Evolutionary conservation across 306 rosid species (phyloP), one percentile per base, ranked within the genome.

Genomic region (Crataegus laevigata): DNA sequence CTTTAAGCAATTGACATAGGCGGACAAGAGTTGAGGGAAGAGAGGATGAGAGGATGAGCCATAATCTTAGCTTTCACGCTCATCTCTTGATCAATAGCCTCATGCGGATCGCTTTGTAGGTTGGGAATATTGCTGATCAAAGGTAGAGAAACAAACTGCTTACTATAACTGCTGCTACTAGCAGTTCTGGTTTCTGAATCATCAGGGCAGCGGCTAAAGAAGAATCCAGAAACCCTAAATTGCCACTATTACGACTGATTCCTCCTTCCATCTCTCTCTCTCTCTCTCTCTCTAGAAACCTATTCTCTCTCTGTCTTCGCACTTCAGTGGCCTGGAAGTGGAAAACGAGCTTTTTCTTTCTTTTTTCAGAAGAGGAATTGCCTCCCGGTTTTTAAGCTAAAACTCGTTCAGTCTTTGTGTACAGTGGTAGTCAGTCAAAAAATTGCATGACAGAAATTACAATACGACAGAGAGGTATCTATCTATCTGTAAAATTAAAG

Each of bases 341-440:
- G 64, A 59, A 57, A n/a, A 1, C 65, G 25, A 50, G 59, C 11
- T 28, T 15, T 22, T 22, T 57, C 29, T 57, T 57, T 57, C 70
- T 10, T 45, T 45, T 51, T 22, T 36, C 26, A 52, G 65, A 75
- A 54, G 59, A 79, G 82, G 84, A 40, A 78, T 25, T 24, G 57
- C 55, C 91, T 74, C 91, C 87, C 87, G 89, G 81, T 15, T 76
- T 82, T 80, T 71, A 80, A 82, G 89, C 85, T 68, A 75, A 71
- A 77, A 63, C 69, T 70, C 19, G 32, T 15, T 22, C 17, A 22
- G 62, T 57, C 62, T 57, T 57, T 22, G 29, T 4, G 62, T 57
- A 57, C 62, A 10, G 26, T 57, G 62, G 7, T 24, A 2, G 19
- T 59, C 19, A 24, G 34, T 59, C 65, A 24, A 25, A 59, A 25